Conservation (phyloP, 225 moss, liverwort and hornwort species). For the Polytrichum formosum region DNA sequence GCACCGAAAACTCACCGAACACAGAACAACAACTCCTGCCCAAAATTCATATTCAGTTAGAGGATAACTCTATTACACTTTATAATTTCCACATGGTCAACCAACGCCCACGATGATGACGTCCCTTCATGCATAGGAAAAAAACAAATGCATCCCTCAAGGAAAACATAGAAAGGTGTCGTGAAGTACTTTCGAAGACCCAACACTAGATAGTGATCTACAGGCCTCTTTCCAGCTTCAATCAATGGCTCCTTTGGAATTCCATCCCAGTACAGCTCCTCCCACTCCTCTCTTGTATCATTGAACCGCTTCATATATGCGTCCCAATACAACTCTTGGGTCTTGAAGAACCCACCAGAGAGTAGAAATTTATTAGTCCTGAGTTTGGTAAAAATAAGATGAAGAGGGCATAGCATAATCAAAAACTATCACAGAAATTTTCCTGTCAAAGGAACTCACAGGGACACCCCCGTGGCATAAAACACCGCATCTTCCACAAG, state of each 20-base stretch:
- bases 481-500: too few species aligned
- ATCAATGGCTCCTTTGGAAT: slow-evolving; percentile 56
- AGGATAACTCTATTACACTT: too few species aligned
- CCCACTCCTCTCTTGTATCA: slow-evolving; percentile 67
- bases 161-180: neutral
- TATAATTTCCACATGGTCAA: too few species aligned
- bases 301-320: slow-evolving; percentile 62
- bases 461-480: too few species aligned
- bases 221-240: slow-evolving; percentile 41
- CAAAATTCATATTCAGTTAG: too few species aligned
- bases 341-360: slow-evolving; percentile 16
- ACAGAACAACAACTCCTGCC: too few species aligned
- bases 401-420: neutral
- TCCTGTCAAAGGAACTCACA: too few species aligned
- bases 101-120: too few species aligned
- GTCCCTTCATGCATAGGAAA: neutral
- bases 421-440: too few species aligned
- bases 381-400: too few species aligned
- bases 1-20: too few species aligned
- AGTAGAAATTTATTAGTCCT: too few species aligned
- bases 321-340: slow-evolving; percentile 83
- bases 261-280: slow-evolving; percentile 81
- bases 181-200: slow-evolving; percentile 66
- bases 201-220: slow-evolving; percentile 62
- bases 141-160: neutral